Evolutionary conservation across 2,329 filamentous ascomycete genomes (phyloP).

Genomic region (Hypoxylon sp.): DNA sequence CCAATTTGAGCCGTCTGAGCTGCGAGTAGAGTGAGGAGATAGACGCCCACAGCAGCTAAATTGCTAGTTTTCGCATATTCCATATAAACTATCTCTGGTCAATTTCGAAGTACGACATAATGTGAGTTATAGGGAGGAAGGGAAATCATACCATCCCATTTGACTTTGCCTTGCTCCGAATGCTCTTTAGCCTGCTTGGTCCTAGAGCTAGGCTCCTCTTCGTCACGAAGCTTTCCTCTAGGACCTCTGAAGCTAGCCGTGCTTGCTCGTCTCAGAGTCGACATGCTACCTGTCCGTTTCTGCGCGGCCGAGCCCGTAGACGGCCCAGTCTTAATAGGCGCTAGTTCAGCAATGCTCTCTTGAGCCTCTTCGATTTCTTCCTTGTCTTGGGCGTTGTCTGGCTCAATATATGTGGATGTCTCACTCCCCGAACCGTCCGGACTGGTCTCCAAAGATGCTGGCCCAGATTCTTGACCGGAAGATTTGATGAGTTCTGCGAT

Average conservation of each 20-base stretch:
- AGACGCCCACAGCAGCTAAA: conserved; percentile 83
- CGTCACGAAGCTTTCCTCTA: conserved; percentile 85
- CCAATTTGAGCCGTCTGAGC: conserved; percentile 86
- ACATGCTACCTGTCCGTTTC: conserved; percentile 75
- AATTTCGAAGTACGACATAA: conserved; percentile 12
- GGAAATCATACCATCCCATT: conserved; percentile 74
- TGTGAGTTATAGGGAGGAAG: background rate
- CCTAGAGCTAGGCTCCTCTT: conserved; percentile 81
- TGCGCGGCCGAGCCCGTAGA: conserved; percentile 60
- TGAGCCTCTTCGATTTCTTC: conserved; percentile 81
- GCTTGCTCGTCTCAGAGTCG: conserved; percentile 88
- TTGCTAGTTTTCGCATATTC: conserved; percentile 98
- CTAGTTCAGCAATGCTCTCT: conserved; percentile 80
- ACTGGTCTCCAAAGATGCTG: conserved; percentile 55
- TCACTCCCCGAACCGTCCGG: conserved; percentile 66
- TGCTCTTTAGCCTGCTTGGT: conserved; percentile 90
- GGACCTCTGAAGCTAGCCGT: conserved; percentile 90
- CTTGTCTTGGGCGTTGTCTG: conserved; percentile 66
- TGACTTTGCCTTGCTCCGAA: conserved; percentile 95
- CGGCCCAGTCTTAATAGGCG: conserved; percentile 74
- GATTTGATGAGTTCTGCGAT: conserved; percentile 87
- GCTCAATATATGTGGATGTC: conserved; percentile 68
- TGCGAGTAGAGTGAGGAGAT: conserved; percentile 79
- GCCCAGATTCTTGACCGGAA: conserved; percentile 69
- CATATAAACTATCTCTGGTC: conserved; percentile 72